phyloP scores from a whole-genome alignment of 495 filamentous ascomycete genomes.

The Podospora sp. region DNA sequence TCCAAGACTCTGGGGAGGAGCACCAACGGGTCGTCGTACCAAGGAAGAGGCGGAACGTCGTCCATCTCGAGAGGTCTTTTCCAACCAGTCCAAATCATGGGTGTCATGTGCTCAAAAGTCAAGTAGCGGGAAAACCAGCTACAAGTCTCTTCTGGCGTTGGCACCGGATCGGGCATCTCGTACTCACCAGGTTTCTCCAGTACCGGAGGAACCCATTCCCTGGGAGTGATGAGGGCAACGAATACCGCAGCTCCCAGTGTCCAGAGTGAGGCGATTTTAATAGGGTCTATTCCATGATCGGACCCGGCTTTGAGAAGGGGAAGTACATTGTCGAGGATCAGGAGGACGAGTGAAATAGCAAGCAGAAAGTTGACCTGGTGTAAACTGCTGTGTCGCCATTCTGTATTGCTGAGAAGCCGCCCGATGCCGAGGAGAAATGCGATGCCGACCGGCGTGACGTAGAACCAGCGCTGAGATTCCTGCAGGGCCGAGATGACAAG shows the following conservation, averaged over 20 bases:
- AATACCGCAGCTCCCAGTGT: constrained; percentile 35
- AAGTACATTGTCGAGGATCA: constrained; percentile 34
- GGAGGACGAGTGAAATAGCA: constrained; percentile 30
- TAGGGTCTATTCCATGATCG: constrained; percentile 20
- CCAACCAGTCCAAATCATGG: constrained; percentile 49
- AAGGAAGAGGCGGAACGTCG: constrained; percentile 51
- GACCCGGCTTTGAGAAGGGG: constrained; percentile 33
- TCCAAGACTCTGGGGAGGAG: constrained; percentile 43
- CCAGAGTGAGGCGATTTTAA: constrained; percentile 28
- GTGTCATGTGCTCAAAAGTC: constrained; percentile 53
- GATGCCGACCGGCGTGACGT: constrained; percentile 33
- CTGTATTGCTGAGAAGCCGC: constrained; percentile 35
- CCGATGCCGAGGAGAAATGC: constrained; percentile 41
- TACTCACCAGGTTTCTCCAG: constrained; percentile 29
- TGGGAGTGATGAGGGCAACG: constrained; percentile 39
- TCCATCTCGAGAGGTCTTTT: constrained; percentile 46
- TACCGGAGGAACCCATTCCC: constrained; percentile 44
- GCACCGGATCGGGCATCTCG: constrained; percentile 33
- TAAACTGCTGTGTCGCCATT: constrained; percentile 43
- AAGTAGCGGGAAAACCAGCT: constrained; percentile 52
- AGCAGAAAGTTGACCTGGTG: constrained; percentile 45
- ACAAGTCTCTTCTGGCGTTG: constrained; percentile 53
- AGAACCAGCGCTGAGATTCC: constrained; percentile 31
- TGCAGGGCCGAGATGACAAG: constrained; percentile 29
- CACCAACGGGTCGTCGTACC: constrained; percentile 51